Conservation (phyloP, 2,329 filamentous ascomycete genomes). For the Phaeosphaeriaceae sp. region DNA sequence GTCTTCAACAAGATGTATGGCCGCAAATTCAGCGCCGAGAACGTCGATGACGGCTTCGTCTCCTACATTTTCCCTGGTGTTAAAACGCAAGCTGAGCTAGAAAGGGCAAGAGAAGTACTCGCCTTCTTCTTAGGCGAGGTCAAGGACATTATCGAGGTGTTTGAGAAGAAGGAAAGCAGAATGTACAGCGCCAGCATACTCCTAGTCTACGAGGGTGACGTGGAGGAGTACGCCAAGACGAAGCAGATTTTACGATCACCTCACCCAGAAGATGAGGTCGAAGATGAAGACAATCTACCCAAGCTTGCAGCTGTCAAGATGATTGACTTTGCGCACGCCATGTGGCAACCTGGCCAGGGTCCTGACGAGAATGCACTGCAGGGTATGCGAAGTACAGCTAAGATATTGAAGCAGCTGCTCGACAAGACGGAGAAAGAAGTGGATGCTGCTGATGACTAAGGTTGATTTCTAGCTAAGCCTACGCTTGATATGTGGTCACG, state of each 20-base stretch:
- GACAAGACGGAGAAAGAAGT: conserved; percentile 32
- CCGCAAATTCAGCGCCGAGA: conserved; percentile 61
- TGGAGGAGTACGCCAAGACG: conserved; percentile 58
- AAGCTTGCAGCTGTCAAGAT: conserved; percentile 82
- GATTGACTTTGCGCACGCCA: conserved; percentile 96
- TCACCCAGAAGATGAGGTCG: conserved; percentile 46
- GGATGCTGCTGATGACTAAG: conserved; percentile 4
- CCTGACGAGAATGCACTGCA: conserved; percentile 83
- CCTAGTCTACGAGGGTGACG: conserved; percentile 71
- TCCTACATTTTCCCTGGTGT: conserved; percentile 60
- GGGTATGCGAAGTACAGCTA: conserved; percentile 74
- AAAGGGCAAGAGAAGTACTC: conserved; percentile 57
- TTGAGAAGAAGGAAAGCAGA: conserved; percentile 68
- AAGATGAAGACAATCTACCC: conserved; percentile 58
- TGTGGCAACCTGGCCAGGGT: conserved; percentile 80
- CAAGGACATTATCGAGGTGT: conserved; percentile 61
- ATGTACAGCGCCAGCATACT: conserved; percentile 73
- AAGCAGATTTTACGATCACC: conserved; percentile 36
- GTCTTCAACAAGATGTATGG: conserved; percentile 73
- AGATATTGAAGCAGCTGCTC: conserved; percentile 72
- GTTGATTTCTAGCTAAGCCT: neutral
- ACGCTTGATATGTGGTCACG: neutral
- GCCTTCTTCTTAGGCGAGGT: conserved; percentile 53
- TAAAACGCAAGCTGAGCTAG: conserved; percentile 31
- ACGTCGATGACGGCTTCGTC: conserved; percentile 64